Evolutionary conservation across 2,329 filamentous ascomycete genomes (phyloP), one percentile per base, ranked within the genome.

Genomic region (Trichophyton benhamiae): DNA sequence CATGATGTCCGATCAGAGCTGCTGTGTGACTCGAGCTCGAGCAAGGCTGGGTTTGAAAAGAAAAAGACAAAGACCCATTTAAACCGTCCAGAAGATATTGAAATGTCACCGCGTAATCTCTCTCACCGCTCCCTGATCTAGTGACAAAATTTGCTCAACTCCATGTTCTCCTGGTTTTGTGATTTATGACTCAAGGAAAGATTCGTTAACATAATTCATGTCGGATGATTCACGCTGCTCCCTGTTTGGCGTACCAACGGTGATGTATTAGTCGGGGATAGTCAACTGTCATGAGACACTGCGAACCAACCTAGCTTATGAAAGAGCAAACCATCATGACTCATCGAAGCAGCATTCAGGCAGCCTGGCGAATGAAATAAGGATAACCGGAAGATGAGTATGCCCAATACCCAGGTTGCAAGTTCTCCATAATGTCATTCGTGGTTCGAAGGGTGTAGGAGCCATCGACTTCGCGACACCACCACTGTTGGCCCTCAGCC

Each of bases 381-480:
- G 61, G 61, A 36, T 46, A 64, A n/a, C 63, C 63, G 5, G 42
- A 57, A 13, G 48, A 36, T 3, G 58, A 57, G 46, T 64, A 60
- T 33, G 57, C 27, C 71, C 71, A 72, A 6, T 64, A 58, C 5
- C 71, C 71, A 7, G 71, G 71, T 57, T 69, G 67, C 41, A 68
- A 65, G 27, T 67, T 65, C 13, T 69, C 66, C 53, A 67, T 65
- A 52, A 71, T 72, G 15, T 70, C 68, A 41, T 63, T 67, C 22
- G 63, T 63, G n/a, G 70, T 71, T 55, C 70, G 68, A 59, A 74
- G 61, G 20, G 69, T 71, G 60, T 67, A 75, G 41, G 65, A 65
- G 11, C 71, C 70, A 64, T 74, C 70, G 25, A 71, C 52, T 61
- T 75, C 72, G 49, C 68, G 69, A 61, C 70, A 72, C 68, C 69